Percentiles rank a stretch among this genome's conserved stretches.
phyloP scores from a whole-genome alignment of 2,329 filamentous ascomycete species.

The Hypoxylon rubiginosum region DNA sequence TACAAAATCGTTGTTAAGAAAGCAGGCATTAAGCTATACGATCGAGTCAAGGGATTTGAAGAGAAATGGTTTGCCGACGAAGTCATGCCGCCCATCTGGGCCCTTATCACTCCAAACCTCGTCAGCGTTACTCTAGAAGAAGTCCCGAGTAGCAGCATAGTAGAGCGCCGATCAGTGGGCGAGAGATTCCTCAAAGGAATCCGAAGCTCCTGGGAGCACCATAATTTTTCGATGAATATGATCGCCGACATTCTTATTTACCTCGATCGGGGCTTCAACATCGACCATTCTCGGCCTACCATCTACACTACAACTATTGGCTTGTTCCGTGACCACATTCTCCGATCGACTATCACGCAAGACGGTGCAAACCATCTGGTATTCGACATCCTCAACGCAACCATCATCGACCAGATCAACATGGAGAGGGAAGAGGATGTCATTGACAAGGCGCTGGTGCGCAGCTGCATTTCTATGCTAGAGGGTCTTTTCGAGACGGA shows the following conservation, averaged over 20 bases:
- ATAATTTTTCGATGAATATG: constrained; percentile 96
- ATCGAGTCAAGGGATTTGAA: constrained; percentile 84
- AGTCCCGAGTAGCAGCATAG: constrained; percentile 71
- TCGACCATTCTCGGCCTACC: constrained; percentile 77
- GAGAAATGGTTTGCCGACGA: constrained; percentile 81
- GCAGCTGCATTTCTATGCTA: constrained; percentile 89
- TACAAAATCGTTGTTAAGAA: constrained; percentile 95
- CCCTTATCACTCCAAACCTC: constrained; percentile 78
- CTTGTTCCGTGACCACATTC: constrained; percentile 87
- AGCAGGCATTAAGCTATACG: constrained; percentile 85
- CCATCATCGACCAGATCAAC: constrained; percentile 89
- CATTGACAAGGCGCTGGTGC: constrained; percentile 85
- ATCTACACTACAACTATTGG: constrained; percentile 90
- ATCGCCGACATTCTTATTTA: constrained; percentile 97
- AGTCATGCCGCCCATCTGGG: constrained; percentile 78
- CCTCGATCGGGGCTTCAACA: constrained; percentile 87
- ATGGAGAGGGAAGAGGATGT: constrained; percentile 93
- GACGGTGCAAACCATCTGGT: constrained; percentile 65
- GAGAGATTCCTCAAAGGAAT: constrained; percentile 85
- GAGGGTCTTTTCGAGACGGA: constrained; percentile 88
- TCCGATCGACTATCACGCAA: constrained; percentile 69
- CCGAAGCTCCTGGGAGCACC: constrained; percentile 85
- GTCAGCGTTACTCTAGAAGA: constrained; percentile 71
- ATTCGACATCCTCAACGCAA: constrained; percentile 80
- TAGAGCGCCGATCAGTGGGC: constrained; percentile 83